A percentile compares a stretch with the other conserved stretches of the same genome.
These are phyloP conservation scores for Exophiala viscosa DNA, from an alignment of 2,329 filamentous ascomycete genomes.

Conservation along the genomic window DNA sequence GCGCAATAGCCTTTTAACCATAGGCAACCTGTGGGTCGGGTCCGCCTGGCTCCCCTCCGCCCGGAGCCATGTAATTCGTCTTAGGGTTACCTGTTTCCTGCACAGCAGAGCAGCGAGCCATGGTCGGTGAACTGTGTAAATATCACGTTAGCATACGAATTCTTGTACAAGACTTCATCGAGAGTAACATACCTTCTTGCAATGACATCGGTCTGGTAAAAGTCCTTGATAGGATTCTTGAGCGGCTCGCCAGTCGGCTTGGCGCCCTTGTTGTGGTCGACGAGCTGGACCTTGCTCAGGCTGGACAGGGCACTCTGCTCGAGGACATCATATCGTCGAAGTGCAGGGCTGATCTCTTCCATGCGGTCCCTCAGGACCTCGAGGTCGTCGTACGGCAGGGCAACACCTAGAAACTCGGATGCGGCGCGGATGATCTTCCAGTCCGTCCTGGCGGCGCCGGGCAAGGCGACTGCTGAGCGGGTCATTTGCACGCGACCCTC, in stretches of 20 bases:
- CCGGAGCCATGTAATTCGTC: slow-evolving; percentile 75
- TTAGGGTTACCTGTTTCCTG: slow-evolving; percentile 77
- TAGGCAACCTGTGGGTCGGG: slow-evolving; percentile 41
- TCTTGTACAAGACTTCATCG: slow-evolving; percentile 8
- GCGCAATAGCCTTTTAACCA: slow-evolving; percentile 23
- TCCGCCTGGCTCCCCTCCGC: too few relatives aligned
- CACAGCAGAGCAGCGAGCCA: slow-evolving; percentile 93
- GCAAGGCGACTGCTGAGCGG: slow-evolving; percentile 80
- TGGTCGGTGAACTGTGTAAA: slow-evolving; percentile 78
- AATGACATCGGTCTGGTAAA: slow-evolving; percentile 97
- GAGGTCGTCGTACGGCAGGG: slow-evolving; percentile 90
- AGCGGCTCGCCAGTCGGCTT: slow-evolving; percentile 70
- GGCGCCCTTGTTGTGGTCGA: slow-evolving; percentile 90
- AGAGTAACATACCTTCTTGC: slow-evolving; percentile 73
- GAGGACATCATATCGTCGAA: slow-evolving; percentile 85
- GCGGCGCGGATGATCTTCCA: slow-evolving; percentile 98
- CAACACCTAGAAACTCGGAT: slow-evolving; percentile 82
- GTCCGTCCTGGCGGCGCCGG: slow-evolving; percentile 86
- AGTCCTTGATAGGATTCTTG: slow-evolving; percentile 86
- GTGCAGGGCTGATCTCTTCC: slow-evolving; percentile 86
- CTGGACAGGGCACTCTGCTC: slow-evolving; percentile 71
- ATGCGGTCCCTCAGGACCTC: slow-evolving; percentile 86
- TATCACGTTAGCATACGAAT: slow-evolving; percentile 2
- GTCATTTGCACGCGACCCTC: slow-evolving; percentile 95
- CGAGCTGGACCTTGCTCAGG: slow-evolving; percentile 88